Base-by-base conservation (phyloP, 345 rosid species). In the Eutrema yunnanense region DNA sequence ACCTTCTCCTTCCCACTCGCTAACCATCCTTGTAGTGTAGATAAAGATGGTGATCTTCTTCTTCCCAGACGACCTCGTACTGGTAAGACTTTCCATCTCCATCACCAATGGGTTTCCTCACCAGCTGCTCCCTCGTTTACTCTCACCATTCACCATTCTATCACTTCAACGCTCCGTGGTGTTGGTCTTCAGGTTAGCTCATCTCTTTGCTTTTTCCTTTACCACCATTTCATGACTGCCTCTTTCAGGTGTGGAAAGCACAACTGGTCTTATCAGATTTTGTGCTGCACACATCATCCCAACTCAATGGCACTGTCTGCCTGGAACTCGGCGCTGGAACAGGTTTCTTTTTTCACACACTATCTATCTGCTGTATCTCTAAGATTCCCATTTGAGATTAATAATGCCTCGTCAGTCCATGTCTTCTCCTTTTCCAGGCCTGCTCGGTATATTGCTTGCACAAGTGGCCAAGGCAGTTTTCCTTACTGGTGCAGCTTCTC, bases 291-390 rank as follows among this genome's bases (percentile, higher is more conserved):
- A 87, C 88, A 65, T 85, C 93, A 3, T 81, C 84, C 46, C 86
- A 82, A 8, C 80, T 91, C 47, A 82, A 82, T 80, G 88, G 80
- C 56, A 75, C 73, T 56, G 72, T 81, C 36, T 76, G 84, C 10
- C 51, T 91, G 6, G 97, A 87, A 78, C 95, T 94, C 64, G 98
- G 98, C 70, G 88, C 95, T 79, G 97, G 97, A 79, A 91, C 96
- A 71, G 97, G 97, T 91, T 5, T n/a, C 16, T 16, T 22, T 5
- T 30, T 30, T 30, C 2, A 13, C 6, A 6, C 7, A 47, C 51
- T 47, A 22, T 22, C 26, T 22, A 22, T 22, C 26, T 22, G 26
- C 26, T 22, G 26, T 22, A 22, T 22, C 26, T 19, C 3, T 30
- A 30, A 30, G 32, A 30, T 30, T 32, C 34, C 34, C 34, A 32